Base-by-base conservation (phyloP, 805 yeast genomes). In the Starmerella etchellsii region DNA sequence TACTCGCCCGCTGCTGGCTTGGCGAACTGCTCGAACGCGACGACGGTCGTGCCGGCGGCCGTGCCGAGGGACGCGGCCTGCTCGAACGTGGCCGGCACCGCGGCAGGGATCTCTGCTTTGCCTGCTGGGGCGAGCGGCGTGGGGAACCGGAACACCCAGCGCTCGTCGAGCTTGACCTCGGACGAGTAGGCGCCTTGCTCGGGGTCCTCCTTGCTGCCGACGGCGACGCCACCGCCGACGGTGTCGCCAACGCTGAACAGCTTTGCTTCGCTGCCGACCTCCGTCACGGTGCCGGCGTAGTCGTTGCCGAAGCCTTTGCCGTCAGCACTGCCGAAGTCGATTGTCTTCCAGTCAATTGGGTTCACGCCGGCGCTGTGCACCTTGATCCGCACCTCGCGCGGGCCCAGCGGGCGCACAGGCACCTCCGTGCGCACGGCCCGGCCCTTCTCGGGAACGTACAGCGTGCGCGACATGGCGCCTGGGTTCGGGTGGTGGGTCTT, bases 271-370 rank as follows among this genome's bases (percentile, higher is more conserved):
- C 63, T 52, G 14, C 79, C 78, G 21, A 73, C 70, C 15, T 65
- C 67, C 25, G 62, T 65, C 32, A 78, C 73, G 24, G 61, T 62
- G 27, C 84, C 84, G 34, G 79, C 58, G 25, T 67, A 70, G 53
- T 79, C 85, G 41, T 73, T 61, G 15, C 87, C 88, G 13, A 66
- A 55, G 36, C 76, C 64, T 22, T 64, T 54, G 22, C 77, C 80
- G 29, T 67, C 57, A 16, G 74, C 72, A 42, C 60, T 49, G 9
- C 62, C 51, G 39, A 40, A 56, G 3, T 54, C 64, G 33, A 68
- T 54, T 51, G 76, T 81, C 52, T 76, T 76, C 78, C 79, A 76
- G 54, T 79, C 87, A 5, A 79, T 72, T 32, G 85, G 85, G 52
- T 79, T 79, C 31, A 68, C 66, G 1, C 79, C 82, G 39, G 58